Percentiles rank a stretch among this genome's conserved stretches.
Evolutionary conservation across 2,329 filamentous ascomycete genomes (phyloP).

Genomic region (Lachnellula subtilissima): DNA sequence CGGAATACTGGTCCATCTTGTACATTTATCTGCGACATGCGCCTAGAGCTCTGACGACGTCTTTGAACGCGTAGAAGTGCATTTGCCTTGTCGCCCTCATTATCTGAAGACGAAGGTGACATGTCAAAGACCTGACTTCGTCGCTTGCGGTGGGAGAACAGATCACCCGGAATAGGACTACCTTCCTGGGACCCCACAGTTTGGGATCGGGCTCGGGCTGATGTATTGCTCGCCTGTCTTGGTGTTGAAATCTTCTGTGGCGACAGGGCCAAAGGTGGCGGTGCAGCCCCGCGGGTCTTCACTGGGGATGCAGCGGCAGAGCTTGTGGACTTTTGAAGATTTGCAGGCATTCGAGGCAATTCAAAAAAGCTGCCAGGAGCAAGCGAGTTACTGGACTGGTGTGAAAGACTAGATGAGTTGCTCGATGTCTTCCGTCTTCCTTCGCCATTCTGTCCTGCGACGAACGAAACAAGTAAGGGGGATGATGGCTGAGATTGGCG

Average conservation of each 20-base stretch:
- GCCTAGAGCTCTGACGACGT: conserved; percentile 88
- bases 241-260: conserved; percentile 62
- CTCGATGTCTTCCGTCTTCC: conserved; percentile 84
- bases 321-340: conserved; percentile 56
- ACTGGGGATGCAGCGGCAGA: conserved; percentile 49
- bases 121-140: conserved; percentile 93
- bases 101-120: conserved; percentile 95
- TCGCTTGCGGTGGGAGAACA: conserved; percentile 75
- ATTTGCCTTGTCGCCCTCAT: conserved; percentile 88
- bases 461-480: conserved; percentile 93
- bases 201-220: conserved; percentile 75
- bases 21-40: conserved; percentile 85
- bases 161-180: conserved; percentile 64
- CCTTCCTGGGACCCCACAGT: conserved; percentile 94
- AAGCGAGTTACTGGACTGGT: conserved; percentile 65
- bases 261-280: conserved; percentile 48
- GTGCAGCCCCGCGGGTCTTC: conserved; percentile 46
- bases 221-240: conserved; percentile 55
- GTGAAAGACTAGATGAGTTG: conserved; percentile 77
- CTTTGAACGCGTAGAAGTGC: conserved; percentile 87
- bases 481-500: conserved; percentile 80
- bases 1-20: conserved; percentile 82
- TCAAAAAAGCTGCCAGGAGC: conserved; percentile 71
- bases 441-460: conserved; percentile 75
- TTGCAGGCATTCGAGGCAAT: conserved; percentile 56